A percentile compares a stretch with the other conserved stretches of the same genome.
phyloP scores from a whole-genome alignment of 352 stramenopile species.

The Phytophthora cajani region DNA sequence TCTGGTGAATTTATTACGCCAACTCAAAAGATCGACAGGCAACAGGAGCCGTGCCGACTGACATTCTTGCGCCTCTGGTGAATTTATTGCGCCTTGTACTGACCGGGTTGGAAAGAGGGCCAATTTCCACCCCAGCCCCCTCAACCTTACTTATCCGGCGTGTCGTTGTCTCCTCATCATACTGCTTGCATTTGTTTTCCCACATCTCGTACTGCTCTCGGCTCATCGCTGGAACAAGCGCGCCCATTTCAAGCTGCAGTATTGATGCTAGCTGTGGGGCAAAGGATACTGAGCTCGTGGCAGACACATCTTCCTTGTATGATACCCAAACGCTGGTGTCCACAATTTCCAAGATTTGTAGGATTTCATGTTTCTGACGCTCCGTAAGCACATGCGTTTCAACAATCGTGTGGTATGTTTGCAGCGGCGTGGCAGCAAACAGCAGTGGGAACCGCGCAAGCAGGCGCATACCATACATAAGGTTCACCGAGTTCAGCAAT shows the following conservation, averaged over 20 bases:
- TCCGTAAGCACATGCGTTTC: slow-evolving; percentile 73
- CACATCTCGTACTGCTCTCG: slow-evolving; percentile 59
- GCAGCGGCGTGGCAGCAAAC: slow-evolving; percentile 65
- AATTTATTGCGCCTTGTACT: slow-evolving; percentile 19
- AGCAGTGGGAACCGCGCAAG: slow-evolving; percentile 69
- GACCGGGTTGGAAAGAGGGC: slow-evolving; percentile 13
- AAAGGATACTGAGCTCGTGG: slow-evolving; percentile 61
- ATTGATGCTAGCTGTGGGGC: slow-evolving; percentile 73
- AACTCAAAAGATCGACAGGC: slow-evolving; percentile 76
- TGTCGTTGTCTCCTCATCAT: slow-evolving; percentile 40
- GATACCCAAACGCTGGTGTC: slow-evolving; percentile 85
- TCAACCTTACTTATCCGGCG: slow-evolving; percentile 23
- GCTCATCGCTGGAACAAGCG: slow-evolving; percentile 49
- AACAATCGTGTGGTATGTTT: slow-evolving; percentile 84
- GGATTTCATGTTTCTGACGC: slow-evolving; percentile 68
- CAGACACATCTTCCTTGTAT: slow-evolving; percentile 69
- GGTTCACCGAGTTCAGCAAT: slow-evolving; percentile 65
- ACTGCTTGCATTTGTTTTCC: slow-evolving; percentile 63
- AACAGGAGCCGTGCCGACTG: slow-evolving; percentile 20
- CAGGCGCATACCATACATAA: slow-evolving; percentile 63
- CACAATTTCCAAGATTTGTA: slow-evolving; percentile 79
- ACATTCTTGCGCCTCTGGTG: slow-evolving; percentile 20
- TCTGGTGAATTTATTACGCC: slow-evolving; percentile 14
- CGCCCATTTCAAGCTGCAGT: slow-evolving; percentile 67
- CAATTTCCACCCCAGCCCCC: slow-evolving; percentile 3